A percentile compares a stretch with the other conserved stretches of the same genome.
These are phyloP conservation scores for Setomelanomma holmii DNA, from an alignment of 2,329 filamentous ascomycete species.

Conservation along the genomic window DNA sequence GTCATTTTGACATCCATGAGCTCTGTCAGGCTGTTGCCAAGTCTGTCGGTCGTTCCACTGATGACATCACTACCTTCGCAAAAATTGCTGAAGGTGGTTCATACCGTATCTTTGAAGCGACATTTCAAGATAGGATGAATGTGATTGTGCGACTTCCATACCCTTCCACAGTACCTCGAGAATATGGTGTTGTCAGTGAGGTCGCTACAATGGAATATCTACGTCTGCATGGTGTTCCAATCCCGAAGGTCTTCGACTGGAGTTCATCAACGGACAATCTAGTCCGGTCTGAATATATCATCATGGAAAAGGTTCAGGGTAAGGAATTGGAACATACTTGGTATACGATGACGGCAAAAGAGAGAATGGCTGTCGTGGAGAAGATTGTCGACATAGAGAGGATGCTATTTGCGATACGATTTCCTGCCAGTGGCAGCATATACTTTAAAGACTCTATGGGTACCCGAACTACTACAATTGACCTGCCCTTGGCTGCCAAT, in stretches of 20 bases:
- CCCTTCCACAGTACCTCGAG: slow-evolving; percentile 17
- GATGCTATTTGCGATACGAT: slow-evolving; percentile 13
- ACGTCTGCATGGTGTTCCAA: slow-evolving; percentile 31
- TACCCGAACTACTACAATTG: background rate
- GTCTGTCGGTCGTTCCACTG: slow-evolving; percentile 20
- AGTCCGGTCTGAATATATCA: slow-evolving; percentile 15
- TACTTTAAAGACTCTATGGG: slow-evolving; percentile 11
- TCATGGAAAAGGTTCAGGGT: slow-evolving; percentile 16
- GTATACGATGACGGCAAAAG: slow-evolving; percentile 10
- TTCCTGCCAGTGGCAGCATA: slow-evolving; percentile 12
- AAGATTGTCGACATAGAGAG: slow-evolving; percentile 12
- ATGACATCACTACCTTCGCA: slow-evolving; percentile 26
- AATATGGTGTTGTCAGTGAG: slow-evolving; percentile 22
- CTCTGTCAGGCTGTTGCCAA: slow-evolving; percentile 28
- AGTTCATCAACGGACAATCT: slow-evolving; percentile 9
- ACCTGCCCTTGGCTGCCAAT: slow-evolving; percentile 4
- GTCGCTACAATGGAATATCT: slow-evolving; percentile 25
- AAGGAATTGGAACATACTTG: slow-evolving; percentile 9
- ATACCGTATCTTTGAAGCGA: slow-evolving; percentile 33
- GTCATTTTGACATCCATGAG: slow-evolving; percentile 29
- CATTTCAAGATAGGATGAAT: slow-evolving; percentile 15
- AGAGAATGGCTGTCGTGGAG: slow-evolving; percentile 9
- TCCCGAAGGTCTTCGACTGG: slow-evolving; percentile 17
- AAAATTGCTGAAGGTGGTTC: slow-evolving; percentile 37
- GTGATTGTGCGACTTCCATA: slow-evolving; percentile 23